Base-by-base conservation (phyloP, 352 stramenopile genomes). In the Phytophthora meadii region DNA sequence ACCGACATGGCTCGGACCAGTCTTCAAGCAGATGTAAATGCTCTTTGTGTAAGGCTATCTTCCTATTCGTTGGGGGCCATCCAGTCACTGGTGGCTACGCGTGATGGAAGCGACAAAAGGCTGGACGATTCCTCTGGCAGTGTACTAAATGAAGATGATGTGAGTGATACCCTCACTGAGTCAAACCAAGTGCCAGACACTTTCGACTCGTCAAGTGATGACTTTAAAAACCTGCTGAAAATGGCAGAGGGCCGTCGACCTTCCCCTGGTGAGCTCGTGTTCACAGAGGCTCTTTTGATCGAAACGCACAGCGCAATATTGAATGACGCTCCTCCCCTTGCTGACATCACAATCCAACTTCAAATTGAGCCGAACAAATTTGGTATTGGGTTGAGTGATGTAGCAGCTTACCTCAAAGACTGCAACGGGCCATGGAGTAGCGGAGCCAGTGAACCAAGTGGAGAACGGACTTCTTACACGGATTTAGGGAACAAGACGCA, bases 251-350 rank as follows among this genome's bases (percentile, higher is more conserved):
- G 63, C 15, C 76, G 76, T 11, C 74, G 82, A 45, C 72, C 84
- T 40, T 65, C 53, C 17, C 74, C 83, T 14, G 87, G 87, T 19
- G 87, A 95, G 42, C 45, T 95, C 6, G 71, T 93, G 4, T 79
- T 93, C 39, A 77, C 79, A 1, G 81, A 94, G 49, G 50, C 69
- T 19, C 71, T 94, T 4, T 68, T 85, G 19, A 87, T 94, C 46
- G 83, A 94, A 66, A 94, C 82, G 1, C 66, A 71, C 37, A 83
- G 51, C 25, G 30, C 44, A 24, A 50, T 66, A 47, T 63, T 61
- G 39, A 42, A 32, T 51, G 34, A 12, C 15, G 37, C 63, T 40
- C 24, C 51, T 8, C 52, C 56, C 5, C 41, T 65, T 59, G 45
- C 19, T 34, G 30, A 25, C 12, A 42, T 34, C 4, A 75, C 65